A percentile compares a stretch with the other conserved stretches of the same genome.
Evolutionary conservation across 257 asterid genomes (phyloP).

Genomic region (Solanum etuberosum): DNA sequence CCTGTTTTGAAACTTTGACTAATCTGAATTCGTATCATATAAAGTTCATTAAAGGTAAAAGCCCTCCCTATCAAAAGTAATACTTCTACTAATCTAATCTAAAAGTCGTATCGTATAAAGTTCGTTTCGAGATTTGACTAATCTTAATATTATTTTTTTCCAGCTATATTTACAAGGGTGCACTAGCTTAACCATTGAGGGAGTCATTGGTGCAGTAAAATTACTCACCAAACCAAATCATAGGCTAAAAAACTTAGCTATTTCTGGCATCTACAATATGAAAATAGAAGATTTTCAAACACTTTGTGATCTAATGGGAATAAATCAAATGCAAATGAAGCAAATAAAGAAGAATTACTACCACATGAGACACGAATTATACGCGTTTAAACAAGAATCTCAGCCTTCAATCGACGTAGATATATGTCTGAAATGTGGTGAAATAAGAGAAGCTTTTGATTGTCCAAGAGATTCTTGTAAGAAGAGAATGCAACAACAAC

Average conservation of each 20-base stretch:
- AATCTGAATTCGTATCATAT: background rate
- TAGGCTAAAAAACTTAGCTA: constrained; percentile 23
- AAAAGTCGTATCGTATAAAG: background rate
- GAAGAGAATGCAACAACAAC: constrained; percentile 5
- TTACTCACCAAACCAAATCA: constrained; percentile 23
- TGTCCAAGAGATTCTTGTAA: constrained; percentile 38
- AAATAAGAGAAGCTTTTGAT: constrained; percentile 42
- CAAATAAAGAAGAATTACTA: constrained; percentile 10
- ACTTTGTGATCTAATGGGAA: constrained; percentile 23
- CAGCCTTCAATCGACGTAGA: constrained; percentile 38
- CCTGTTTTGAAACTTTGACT: background rate
- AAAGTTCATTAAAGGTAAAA: background rate
- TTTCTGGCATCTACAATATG: constrained; percentile 40
- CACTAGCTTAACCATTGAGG: constrained; percentile 51
- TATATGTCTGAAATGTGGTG: constrained; percentile 43
- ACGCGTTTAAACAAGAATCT: constrained; percentile 2
- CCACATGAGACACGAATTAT: constrained; percentile 12
- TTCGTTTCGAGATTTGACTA: background rate
- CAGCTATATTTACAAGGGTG: constrained; percentile 72
- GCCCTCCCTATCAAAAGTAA: background rate
- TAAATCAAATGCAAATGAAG: constrained; percentile 5
- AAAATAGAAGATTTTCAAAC: constrained; percentile 27
- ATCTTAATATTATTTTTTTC: background rate
- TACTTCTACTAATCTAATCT: background rate
- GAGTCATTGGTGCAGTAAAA: constrained; percentile 41